Base-by-base conservation (phyloP, 2,329 filamentous ascomycete genomes). In the Trichoderma harzianum region DNA sequence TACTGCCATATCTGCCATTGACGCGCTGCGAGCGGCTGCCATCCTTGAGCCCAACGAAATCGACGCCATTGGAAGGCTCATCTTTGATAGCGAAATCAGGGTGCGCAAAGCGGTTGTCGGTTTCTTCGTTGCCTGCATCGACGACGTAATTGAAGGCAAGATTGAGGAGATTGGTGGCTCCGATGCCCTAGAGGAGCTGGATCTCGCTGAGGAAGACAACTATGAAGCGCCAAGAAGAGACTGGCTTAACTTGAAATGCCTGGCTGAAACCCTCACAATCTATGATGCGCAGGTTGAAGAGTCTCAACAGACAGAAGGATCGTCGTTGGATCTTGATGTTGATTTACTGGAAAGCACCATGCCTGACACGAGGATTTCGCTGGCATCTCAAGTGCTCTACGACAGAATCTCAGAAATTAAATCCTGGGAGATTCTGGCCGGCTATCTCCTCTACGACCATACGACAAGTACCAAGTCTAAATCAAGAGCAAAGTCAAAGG, bases 391-490 rank as follows among this genome's bases (percentile, higher is more conserved):
- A 79, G 92, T 91, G 0, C 86, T 98, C 5, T 97, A 93, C 77
- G 93, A 96, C 74, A 91, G 92, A 76, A 88, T 98, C 73, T 86
- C 90, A 0, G 93, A 96, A 76, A 87, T 98, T 34, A 89, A 90
- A 75, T 90, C 94, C 71, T 99, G 96, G 96, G 93, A 97, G 78
- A 87, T 92, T 5, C 82, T 99, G 71, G 92, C 94, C 30, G 94
- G 94, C 18, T 99, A 98, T 80, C 87, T 99, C 7, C 85, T 99
- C 2, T 97, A 93, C 79, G 96, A 99, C 77, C 95, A 98, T 80
- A 96, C 94, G 0, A 87, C 86, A 1, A 89, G 88, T 78, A 83
- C 78, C 79, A 89, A 80, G 70, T 83, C 86, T 16, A 87, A 82
- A 74, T 79, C 82, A 84, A 90, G 76, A 81, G 86, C 75, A 80